These are phyloP conservation scores for Fusarium subtropicale DNA, from an alignment of 2,329 filamentous ascomycete species.

Conservation along the genomic window DNA sequence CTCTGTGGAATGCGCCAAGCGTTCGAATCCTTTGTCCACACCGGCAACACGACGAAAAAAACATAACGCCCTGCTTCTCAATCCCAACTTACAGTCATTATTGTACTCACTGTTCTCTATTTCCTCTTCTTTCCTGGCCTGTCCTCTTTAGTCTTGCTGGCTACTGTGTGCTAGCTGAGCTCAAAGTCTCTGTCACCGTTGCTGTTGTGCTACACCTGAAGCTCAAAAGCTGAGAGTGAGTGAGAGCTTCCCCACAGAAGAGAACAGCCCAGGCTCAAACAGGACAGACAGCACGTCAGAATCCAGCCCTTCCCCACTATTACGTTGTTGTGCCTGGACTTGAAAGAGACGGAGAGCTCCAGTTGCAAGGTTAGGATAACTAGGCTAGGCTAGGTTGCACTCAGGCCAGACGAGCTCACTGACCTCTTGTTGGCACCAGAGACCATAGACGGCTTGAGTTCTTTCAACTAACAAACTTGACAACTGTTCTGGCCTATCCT, in stretches of 20 bases:
- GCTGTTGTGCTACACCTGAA: constrained; percentile 7
- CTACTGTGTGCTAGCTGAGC: neutral
- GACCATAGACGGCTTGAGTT: constrained; percentile 38
- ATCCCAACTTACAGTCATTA: constrained; percentile 13
- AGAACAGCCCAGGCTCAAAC: constrained; percentile 24
- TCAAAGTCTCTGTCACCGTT: constrained; percentile 2
- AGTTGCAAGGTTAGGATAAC: constrained; percentile 32
- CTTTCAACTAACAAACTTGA: constrained; percentile 26
- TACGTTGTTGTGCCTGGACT: constrained; percentile 37
- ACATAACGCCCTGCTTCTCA: constrained; percentile 9
- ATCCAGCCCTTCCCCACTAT: constrained; percentile 31
- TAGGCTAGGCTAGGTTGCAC: constrained; percentile 30
- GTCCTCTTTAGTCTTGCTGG: neutral
- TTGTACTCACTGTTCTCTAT: constrained; percentile 3
- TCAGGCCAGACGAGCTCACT: constrained; percentile 41
- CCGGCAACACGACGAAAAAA: constrained; percentile 16
- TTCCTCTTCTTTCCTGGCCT: neutral
- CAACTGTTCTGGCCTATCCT: constrained; percentile 9
- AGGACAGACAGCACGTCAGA: constrained; percentile 30
- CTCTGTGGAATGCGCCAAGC: constrained; percentile 42
- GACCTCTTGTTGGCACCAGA: constrained; percentile 34
- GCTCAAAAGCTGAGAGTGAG: constrained; percentile 22
- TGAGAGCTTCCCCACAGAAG: constrained; percentile 38
- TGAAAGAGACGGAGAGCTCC: constrained; percentile 29
- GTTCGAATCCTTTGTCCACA: constrained; percentile 40